These are phyloP conservation scores for Amphicarpaea edgeworthii DNA, from an alignment of 306 rosid species.

Conservation along the genomic window DNA sequence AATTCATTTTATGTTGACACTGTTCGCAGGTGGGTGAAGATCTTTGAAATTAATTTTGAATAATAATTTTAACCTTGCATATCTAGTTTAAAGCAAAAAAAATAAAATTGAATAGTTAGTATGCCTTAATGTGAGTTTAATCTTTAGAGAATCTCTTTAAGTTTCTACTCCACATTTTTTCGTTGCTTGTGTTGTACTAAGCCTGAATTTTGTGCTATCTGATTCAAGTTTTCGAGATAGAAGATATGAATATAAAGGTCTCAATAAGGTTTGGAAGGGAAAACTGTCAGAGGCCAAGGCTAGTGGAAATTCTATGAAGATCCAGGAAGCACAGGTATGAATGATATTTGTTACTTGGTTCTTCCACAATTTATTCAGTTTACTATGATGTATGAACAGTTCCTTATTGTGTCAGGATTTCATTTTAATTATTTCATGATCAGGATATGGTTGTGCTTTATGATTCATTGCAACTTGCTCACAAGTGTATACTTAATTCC, in stretches of 20 bases:
- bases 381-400: slow-evolving; percentile 31
- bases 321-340: slow-evolving; percentile 97
- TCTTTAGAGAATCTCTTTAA: slow-evolving; percentile 19
- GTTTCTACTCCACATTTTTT: slow-evolving; percentile 24
- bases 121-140: slow-evolving; percentile 8
- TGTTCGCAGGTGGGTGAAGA: slow-evolving; percentile 85
- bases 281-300: slow-evolving; percentile 90
- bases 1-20: slow-evolving; percentile 98
- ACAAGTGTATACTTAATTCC: slow-evolving; percentile 91
- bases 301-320: slow-evolving; percentile 82
- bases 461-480: slow-evolving; percentile 92
- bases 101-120: not conserved
- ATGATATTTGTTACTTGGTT: slow-evolving; percentile 46
- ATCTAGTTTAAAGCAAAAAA: slow-evolving; percentile 30
- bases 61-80: slow-evolving; percentile 27
- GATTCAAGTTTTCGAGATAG: slow-evolving; percentile 93
- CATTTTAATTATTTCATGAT: slow-evolving; percentile 46
- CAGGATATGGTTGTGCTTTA: slow-evolving; percentile 97
- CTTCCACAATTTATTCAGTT: slow-evolving; percentile 36
- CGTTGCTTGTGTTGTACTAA: slow-evolving; percentile 44
- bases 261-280: slow-evolving; percentile 98
- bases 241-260: slow-evolving; percentile 97
- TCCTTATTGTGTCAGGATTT: slow-evolving; percentile 10
- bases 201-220: slow-evolving; percentile 42
- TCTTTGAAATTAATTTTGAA: slow-evolving; percentile 27